Conservation (phyloP, 202 grass and related monocot species). For the Setaria viridis region DNA sequence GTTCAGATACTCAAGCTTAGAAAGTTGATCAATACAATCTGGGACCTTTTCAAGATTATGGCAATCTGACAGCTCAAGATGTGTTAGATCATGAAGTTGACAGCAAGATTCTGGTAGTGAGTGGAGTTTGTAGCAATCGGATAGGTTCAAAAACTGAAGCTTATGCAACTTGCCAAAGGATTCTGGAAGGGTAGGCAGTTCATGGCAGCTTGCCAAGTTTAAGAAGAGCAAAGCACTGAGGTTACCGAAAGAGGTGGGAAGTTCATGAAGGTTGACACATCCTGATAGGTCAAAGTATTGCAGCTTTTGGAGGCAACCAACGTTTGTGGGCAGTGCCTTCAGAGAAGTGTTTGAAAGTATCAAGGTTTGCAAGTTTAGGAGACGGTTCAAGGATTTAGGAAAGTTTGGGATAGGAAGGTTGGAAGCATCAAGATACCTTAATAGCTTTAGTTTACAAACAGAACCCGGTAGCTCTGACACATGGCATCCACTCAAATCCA, state of each 20-base stretch:
- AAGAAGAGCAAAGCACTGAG: background rate
- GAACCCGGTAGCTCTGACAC: slow-evolving; percentile 11
- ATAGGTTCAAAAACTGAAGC: slow-evolving; percentile 6
- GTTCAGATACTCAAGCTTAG: background rate
- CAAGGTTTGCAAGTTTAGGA: background rate
- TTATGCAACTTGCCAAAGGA: background rate
- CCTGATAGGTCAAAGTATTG: slow-evolving; percentile 7
- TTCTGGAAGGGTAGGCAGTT: background rate
- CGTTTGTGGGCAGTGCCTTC: background rate
- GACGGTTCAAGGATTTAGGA: background rate
- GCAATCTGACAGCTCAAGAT: background rate
- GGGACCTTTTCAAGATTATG: slow-evolving; percentile 10
- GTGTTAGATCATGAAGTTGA: background rate
- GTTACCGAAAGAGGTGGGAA: background rate
- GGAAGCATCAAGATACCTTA: slow-evolving; percentile 42
- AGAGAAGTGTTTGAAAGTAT: slow-evolving; percentile 8
- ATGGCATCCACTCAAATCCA: slow-evolving; percentile 33
- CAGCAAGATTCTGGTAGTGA: background rate
- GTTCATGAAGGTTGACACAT: background rate
- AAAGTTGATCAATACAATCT: background rate
- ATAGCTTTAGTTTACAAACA: slow-evolving; percentile 18
- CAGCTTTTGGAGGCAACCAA: background rate
- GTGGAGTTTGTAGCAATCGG: background rate
- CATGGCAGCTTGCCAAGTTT: background rate
- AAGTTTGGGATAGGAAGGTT: slow-evolving; percentile 29